Conservation (phyloP, 2,329 filamentous ascomycete species). For the Colletotrichum euphorbiae region DNA sequence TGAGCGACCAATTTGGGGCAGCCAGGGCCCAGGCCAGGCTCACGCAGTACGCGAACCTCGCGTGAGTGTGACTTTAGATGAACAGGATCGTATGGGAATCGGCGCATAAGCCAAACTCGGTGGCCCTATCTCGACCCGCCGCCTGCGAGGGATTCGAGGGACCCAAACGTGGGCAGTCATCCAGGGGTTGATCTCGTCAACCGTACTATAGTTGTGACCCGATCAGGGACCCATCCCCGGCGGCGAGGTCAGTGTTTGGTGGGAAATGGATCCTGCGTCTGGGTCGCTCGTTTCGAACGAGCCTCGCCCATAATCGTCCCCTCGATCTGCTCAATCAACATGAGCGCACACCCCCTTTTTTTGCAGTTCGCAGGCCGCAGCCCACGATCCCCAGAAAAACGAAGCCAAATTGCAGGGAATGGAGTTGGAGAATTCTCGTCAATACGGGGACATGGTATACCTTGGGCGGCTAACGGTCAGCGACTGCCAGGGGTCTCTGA, state of each 20-base stretch:
- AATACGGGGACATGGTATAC: neutral
- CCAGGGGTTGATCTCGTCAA: constrained; percentile 34
- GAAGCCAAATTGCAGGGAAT: neutral
- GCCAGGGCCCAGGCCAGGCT: constrained; percentile 21
- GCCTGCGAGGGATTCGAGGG: too few species aligned
- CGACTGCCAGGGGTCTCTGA: neutral
- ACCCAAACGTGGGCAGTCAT: neutral
- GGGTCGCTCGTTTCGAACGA: constrained; percentile 25
- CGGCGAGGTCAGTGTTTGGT: constrained; percentile 8
- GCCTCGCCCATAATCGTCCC: constrained; percentile 12
- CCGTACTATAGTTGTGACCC: constrained; percentile 27
- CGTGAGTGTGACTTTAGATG: constrained; percentile 29
- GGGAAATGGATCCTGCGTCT: constrained; percentile 5
- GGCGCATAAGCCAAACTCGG: constrained; percentile 32
- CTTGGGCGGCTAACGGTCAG: constrained; percentile 1
- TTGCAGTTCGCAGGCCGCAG: neutral
- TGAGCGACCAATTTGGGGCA: constrained; percentile 23
- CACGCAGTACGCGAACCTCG: neutral
- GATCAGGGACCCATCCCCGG: constrained; percentile 12
- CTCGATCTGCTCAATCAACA: neutral
- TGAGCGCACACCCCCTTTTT: constrained; percentile 27
- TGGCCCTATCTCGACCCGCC: constrained; percentile 3
- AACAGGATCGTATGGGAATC: constrained; percentile 33
- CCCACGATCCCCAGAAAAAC: constrained; percentile 6
- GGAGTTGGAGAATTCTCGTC: constrained; percentile 4